Conservation (phyloP, 2,329 filamentous ascomycete species). For the Scleromitrula shiraiana region DNA sequence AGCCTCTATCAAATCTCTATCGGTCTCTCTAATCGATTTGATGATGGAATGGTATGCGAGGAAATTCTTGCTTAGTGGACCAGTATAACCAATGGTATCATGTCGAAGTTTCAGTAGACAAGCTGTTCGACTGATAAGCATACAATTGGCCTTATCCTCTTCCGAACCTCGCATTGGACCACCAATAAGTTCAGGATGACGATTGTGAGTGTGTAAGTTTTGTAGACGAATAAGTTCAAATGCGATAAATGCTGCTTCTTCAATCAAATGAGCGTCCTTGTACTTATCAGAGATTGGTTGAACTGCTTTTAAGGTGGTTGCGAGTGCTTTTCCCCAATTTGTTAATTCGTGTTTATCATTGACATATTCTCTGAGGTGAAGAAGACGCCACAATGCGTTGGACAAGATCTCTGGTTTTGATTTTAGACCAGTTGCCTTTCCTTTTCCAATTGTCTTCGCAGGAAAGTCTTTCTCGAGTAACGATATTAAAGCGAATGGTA, state of each 20-base stretch:
- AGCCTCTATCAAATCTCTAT: constrained; percentile 79
- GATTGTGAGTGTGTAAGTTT: constrained; percentile 63
- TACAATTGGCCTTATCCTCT: constrained; percentile 67
- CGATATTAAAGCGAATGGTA: constrained; percentile 56
- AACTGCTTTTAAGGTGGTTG: constrained; percentile 57
- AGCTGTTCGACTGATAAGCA: constrained; percentile 80
- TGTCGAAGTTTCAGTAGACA: constrained; percentile 78
- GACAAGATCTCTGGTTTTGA: constrained; percentile 63
- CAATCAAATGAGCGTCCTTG: constrained; percentile 43
- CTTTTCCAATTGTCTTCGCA: constrained; percentile 49
- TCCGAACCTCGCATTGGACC: constrained; percentile 50
- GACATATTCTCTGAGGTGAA: constrained; percentile 82
- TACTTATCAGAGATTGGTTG: constrained; percentile 40
- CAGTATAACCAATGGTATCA: constrained; percentile 82
- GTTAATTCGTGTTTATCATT: constrained; percentile 73
- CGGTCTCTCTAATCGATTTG: constrained; percentile 66
- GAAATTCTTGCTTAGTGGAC: constrained; percentile 83
- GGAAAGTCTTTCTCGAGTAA: constrained; percentile 64
- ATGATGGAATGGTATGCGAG: constrained; percentile 80
- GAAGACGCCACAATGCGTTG: constrained; percentile 78
- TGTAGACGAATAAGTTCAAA: constrained; percentile 78
- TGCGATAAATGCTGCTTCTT: constrained; percentile 74
- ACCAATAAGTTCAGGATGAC: constrained; percentile 46
- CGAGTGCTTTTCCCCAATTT: constrained; percentile 73
- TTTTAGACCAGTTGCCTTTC: constrained; percentile 33